Percentiles rank a stretch among this genome's conserved stretches.
Conservation (phyloP, 805 yeast genomes). For the Kluyveromyces dobzhanskii region DNA sequence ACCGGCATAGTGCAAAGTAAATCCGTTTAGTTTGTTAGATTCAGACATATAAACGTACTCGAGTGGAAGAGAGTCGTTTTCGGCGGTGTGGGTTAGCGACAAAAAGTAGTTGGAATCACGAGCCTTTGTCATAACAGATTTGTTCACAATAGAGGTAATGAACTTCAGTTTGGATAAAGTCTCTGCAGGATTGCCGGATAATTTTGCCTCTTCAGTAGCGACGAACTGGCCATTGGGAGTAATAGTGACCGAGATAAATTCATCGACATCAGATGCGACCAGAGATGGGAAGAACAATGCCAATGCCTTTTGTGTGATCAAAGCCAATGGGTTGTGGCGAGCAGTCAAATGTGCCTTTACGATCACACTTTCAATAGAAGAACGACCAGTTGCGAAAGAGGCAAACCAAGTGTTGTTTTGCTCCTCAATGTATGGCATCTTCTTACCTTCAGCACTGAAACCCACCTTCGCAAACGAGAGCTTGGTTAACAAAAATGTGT, state of each 20-base stretch:
- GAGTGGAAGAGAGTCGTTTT: conserved; percentile 58
- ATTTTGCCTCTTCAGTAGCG: conserved; percentile 18
- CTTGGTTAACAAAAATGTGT: conserved; percentile 50
- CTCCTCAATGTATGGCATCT: conserved; percentile 31
- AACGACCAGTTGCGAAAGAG: conserved; percentile 84
- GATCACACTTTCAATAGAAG: conserved; percentile 56
- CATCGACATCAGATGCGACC: conserved; percentile 48
- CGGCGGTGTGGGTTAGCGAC: conserved; percentile 76
- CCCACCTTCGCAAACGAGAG: conserved; percentile 56
- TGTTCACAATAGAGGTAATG: conserved; percentile 77
- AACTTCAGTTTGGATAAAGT: conserved; percentile 50
- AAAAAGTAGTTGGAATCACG: conserved; percentile 75
- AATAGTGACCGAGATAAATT: conserved; percentile 46
- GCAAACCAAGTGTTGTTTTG: conserved; percentile 31
- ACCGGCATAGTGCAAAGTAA: conserved; percentile 39
- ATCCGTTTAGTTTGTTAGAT: conserved; percentile 68
- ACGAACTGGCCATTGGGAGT: conserved; percentile 35
- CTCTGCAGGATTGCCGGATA: conserved; percentile 26
- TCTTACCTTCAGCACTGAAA: conserved; percentile 18
- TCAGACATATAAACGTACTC: conserved; percentile 87
- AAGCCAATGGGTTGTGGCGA: conserved; percentile 70
- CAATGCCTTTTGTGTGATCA: conserved; percentile 54
- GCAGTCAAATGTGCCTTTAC: conserved; percentile 59
- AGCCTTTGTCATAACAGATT: conserved; percentile 66
- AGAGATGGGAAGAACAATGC: conserved; percentile 50